Base-by-base conservation (phyloP, 176 grass and related monocot species). In the Aegilops sharonensis region DNA sequence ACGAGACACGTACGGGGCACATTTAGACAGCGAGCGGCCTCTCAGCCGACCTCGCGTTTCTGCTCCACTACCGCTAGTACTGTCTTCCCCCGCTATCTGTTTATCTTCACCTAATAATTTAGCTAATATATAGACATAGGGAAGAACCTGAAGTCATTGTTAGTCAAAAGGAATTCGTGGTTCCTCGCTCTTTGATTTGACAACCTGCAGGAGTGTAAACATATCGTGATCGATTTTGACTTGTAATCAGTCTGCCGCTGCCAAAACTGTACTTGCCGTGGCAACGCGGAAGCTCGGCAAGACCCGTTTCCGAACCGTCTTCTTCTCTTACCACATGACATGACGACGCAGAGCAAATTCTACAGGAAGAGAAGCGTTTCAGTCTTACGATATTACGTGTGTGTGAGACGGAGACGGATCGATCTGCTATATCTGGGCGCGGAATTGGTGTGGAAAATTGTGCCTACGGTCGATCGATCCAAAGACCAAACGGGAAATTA, bases 291-390 rank as follows among this genome's bases (percentile, higher is more conserved):
- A 68, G 64, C 63, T 25, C 17, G 15, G 64, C 15, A 27, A 72
- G 79, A 78, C 31, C 79, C 73, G 73, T 86, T 42, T 86, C 63
- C 43, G 18, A 83, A 42, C 31, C 23, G 63, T 69, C 32, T 34
- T 82, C 47, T 56, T 24, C 10, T n/a, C 35, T 34, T 47, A 24
- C 82, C 57, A 42, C 59, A 23, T 71, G 57, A 40, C 71, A 67
- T 59, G 79, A 76, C 69, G 72, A 43, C 10, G 0, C 25, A 47
- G 71, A 11, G 17, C 15, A 42, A 24, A 20, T 73, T 8, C 40
- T 68, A 18, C 45, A 30, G 45, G 47, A 76, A 29, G 72, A 8
- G 72, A 52, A 75, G 9, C 45, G 52, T 31, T 47, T 24, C 9
- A 27, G 4, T 20, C 72, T 76, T 27, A 50, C 72, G 25, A 6